Evolutionary conservation across 2,329 filamentous ascomycete species (phyloP).

Genomic region (Aspergillus ibericus): DNA sequence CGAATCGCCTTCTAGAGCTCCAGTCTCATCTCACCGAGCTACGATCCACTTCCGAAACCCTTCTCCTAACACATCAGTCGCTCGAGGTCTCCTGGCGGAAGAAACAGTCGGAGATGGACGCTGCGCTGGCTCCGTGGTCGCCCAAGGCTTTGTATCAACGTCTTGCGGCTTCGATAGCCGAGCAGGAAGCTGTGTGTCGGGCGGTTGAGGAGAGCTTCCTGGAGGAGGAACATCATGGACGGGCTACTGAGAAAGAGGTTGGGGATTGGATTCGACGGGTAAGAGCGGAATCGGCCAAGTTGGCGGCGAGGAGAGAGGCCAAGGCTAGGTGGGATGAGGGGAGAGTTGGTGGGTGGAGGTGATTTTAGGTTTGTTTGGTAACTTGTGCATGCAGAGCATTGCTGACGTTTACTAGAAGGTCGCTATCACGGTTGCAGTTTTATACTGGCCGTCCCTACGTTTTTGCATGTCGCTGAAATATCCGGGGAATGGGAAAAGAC

Average conservation of each 20-base stretch:
- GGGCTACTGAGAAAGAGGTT: conserved; percentile 76
- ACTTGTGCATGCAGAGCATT: background rate
- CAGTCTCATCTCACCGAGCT: conserved; percentile 51
- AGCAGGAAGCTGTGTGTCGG: conserved; percentile 78
- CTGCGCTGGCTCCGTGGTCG: conserved; percentile 78
- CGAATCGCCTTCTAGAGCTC: conserved; percentile 47
- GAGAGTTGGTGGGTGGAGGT: conserved; percentile 90
- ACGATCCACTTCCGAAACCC: conserved; percentile 72
- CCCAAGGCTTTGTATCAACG: conserved; percentile 84
- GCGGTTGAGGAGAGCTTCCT: conserved; percentile 93
- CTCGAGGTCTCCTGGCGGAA: conserved; percentile 90
- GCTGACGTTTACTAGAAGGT: background rate
- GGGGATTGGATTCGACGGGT: conserved; percentile 81
- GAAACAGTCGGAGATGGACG: conserved; percentile 87
- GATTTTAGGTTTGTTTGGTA: conserved; percentile 28
- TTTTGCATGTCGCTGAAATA: background rate
- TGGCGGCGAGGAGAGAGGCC: conserved; percentile 78
- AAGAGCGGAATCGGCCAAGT: conserved; percentile 73
- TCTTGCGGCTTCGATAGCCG: conserved; percentile 71
- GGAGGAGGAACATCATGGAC: conserved; percentile 56
- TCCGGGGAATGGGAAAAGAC: background rate
- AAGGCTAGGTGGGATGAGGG: conserved; percentile 96
- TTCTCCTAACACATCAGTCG: conserved; percentile 78
- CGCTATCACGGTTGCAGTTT: background rate
- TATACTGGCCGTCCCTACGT: background rate